These are phyloP conservation scores for Trichoderma polysporum DNA, from an alignment of 2,329 filamentous ascomycete species.

Conservation along the genomic window DNA sequence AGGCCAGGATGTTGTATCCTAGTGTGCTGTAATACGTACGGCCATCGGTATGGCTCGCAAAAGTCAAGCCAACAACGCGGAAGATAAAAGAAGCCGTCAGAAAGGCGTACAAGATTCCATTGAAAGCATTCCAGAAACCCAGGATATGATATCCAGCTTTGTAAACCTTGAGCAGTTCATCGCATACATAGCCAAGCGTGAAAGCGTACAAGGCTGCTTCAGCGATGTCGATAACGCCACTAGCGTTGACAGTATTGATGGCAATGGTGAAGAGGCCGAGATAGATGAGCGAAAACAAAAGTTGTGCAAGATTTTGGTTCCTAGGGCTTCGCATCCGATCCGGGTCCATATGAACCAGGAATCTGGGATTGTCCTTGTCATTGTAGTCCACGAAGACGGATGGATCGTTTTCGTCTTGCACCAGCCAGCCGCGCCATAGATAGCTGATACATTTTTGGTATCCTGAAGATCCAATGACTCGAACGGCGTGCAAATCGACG, in stretches of 20 bases:
- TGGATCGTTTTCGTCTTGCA: slow-evolving; percentile 92
- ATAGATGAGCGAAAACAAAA: slow-evolving; percentile 80
- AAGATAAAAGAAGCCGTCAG: slow-evolving; percentile 76
- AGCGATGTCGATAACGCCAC: slow-evolving; percentile 78
- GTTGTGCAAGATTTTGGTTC: slow-evolving; percentile 89
- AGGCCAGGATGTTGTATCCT: slow-evolving; percentile 92
- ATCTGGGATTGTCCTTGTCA: slow-evolving; percentile 73
- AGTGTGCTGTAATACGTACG: slow-evolving; percentile 70
- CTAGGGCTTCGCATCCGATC: slow-evolving; percentile 90
- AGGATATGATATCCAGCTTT: slow-evolving; percentile 91
- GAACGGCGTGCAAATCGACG: slow-evolving; percentile 86
- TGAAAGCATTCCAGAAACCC: slow-evolving; percentile 97
- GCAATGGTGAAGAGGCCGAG: slow-evolving; percentile 82
- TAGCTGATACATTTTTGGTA: slow-evolving; percentile 95
- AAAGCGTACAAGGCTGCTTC: slow-evolving; percentile 88
- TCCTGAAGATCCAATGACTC: slow-evolving; percentile 85
- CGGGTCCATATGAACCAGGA: slow-evolving; percentile 82
- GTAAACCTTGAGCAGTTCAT: slow-evolving; percentile 86
- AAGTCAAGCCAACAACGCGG: slow-evolving; percentile 73
- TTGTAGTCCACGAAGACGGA: slow-evolving; percentile 87
- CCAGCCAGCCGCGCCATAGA: slow-evolving; percentile 92
- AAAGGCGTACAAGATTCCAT: slow-evolving; percentile 75
- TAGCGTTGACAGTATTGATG: slow-evolving; percentile 89
- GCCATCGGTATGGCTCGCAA: slow-evolving; percentile 45
- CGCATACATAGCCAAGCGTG: slow-evolving; percentile 85